Conservation (phyloP, 2,329 filamentous ascomycete genomes). For the Raffaelea ambrosiae region DNA sequence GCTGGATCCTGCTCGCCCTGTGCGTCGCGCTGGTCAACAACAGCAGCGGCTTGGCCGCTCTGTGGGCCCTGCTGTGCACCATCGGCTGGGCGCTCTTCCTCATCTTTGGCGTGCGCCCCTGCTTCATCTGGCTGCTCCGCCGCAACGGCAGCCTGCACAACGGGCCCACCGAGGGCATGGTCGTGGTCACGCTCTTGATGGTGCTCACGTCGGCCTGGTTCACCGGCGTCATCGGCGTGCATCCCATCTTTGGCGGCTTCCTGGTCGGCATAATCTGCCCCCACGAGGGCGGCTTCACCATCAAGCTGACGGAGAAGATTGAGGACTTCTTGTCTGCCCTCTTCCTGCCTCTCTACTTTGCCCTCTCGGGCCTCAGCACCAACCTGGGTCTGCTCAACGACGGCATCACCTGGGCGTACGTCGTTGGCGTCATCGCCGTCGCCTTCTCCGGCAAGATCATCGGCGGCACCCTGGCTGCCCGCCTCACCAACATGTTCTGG, state of each 20-base stretch:
- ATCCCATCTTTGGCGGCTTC: constrained; percentile 92
- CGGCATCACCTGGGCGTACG: constrained; percentile 83
- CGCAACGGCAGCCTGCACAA: constrained; percentile 73
- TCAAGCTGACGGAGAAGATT: constrained; percentile 87
- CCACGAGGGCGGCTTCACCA: constrained; percentile 81
- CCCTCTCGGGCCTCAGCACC: constrained; percentile 81
- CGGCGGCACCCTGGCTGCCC: constrained; percentile 72
- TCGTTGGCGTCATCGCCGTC: constrained; percentile 70
- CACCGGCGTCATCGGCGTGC: constrained; percentile 79
- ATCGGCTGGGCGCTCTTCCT: constrained; percentile 71
- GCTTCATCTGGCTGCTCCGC: constrained; percentile 65
- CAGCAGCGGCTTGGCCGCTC: constrained; percentile 67
- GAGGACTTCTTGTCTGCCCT: constrained; percentile 81
- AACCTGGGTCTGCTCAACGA: constrained; percentile 75
- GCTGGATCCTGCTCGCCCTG: constrained; percentile 86
- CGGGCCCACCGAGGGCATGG: constrained; percentile 77
- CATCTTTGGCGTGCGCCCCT: constrained; percentile 61
- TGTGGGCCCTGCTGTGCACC: constrained; percentile 74
- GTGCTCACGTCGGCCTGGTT: constrained; percentile 77
- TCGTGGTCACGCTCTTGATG: constrained; percentile 73
- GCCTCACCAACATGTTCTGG: constrained; percentile 72
- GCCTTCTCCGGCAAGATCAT: constrained; percentile 81
- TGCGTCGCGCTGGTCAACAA: constrained; percentile 92
- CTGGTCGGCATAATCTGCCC: constrained; percentile 83
- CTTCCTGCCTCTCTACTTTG: constrained; percentile 88